These are phyloP conservation scores for Fusarium floridanum DNA, from an alignment of 2,329 filamentous ascomycete species.

Conservation along the genomic window DNA sequence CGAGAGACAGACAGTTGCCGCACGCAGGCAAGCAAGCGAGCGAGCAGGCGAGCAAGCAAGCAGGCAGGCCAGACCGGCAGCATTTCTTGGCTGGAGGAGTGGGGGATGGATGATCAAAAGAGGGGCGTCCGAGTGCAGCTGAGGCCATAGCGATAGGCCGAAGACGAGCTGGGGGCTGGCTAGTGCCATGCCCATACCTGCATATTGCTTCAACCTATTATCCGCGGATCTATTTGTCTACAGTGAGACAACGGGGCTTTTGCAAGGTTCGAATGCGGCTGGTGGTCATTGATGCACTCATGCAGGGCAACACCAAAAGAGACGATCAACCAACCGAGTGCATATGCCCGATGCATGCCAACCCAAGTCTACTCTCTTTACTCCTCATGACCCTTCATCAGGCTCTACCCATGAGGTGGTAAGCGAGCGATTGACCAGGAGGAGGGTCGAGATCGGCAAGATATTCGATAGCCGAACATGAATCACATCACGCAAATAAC, in stretches of 20 bases:
- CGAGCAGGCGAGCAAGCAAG: not conserved
- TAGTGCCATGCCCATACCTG: slow-evolving; percentile 34
- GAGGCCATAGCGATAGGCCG: slow-evolving; percentile 34
- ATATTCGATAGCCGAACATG: slow-evolving; percentile 32
- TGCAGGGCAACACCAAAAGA: slow-evolving; percentile 26
- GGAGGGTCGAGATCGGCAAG: slow-evolving; percentile 23
- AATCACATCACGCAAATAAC: slow-evolving; percentile 24
- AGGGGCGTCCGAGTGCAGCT: slow-evolving; percentile 26
- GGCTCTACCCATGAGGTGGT: slow-evolving; percentile 17
- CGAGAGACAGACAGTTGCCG: not conserved
- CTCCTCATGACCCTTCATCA: slow-evolving; percentile 16
- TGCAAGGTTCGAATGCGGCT: slow-evolving; percentile 15
- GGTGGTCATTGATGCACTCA: slow-evolving; percentile 27
- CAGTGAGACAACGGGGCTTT: slow-evolving; percentile 35
- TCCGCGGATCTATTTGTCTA: slow-evolving; percentile 29
- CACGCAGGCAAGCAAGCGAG: not conserved
- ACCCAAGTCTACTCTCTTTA: slow-evolving; percentile 11
- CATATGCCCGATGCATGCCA: slow-evolving; percentile 43
- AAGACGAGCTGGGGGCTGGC: slow-evolving; percentile 14
- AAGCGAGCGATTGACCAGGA: slow-evolving; percentile 20
- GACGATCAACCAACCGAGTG: slow-evolving; percentile 33
- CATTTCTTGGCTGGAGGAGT: slow-evolving; percentile 4
- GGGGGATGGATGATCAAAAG: slow-evolving; percentile 23
- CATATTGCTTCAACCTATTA: not conserved
- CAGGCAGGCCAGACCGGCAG: not conserved